These are phyloP conservation scores for Thyridium curvatum DNA, from an alignment of 2,329 filamentous ascomycete species.

Conservation along the genomic window DNA sequence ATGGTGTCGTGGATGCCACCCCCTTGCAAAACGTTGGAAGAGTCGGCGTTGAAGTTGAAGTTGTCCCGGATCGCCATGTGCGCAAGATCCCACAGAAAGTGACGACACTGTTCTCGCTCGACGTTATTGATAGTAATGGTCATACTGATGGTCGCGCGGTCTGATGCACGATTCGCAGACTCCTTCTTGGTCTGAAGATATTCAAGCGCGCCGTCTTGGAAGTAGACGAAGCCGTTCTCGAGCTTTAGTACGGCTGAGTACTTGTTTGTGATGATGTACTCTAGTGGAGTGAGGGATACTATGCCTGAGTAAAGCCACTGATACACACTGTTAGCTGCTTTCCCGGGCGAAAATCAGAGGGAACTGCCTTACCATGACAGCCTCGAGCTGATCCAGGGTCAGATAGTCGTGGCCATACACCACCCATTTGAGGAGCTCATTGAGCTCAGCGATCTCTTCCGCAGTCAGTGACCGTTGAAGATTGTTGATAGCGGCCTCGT, in stretches of 20 bases:
- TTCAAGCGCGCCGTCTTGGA: constrained; percentile 10
- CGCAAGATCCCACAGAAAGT: constrained; percentile 19
- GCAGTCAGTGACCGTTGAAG: constrained; percentile 13
- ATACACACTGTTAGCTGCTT: too few relatives aligned
- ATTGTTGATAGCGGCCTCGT: constrained; percentile 14
- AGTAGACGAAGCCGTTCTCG: constrained; percentile 9
- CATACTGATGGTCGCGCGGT: constrained; percentile 17
- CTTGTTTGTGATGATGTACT: constrained; percentile 16
- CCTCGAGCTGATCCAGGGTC: constrained; percentile 13
- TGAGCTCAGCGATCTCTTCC: constrained; percentile 16
- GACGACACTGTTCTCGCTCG: constrained; percentile 14
- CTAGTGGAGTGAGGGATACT: constrained; percentile 11
- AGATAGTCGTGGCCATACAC: constrained; percentile 8
- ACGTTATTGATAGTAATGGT: constrained; percentile 18
- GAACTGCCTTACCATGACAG: constrained; percentile 14
- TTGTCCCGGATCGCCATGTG: constrained; percentile 16
- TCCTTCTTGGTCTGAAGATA: constrained; percentile 11
- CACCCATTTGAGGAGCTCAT: constrained; percentile 19
- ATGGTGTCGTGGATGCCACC: constrained; percentile 7
- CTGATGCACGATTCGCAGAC: constrained; percentile 1
- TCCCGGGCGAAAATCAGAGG: too few relatives aligned
- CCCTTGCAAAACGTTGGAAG: constrained; percentile 4
- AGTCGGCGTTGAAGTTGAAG: constrained; percentile 14
- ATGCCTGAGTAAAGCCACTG: constrained; percentile 14
- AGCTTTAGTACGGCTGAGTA: constrained; percentile 14